phyloP scores from a whole-genome alignment of 805 yeast genomes.

The Starmerella floris region DNA sequence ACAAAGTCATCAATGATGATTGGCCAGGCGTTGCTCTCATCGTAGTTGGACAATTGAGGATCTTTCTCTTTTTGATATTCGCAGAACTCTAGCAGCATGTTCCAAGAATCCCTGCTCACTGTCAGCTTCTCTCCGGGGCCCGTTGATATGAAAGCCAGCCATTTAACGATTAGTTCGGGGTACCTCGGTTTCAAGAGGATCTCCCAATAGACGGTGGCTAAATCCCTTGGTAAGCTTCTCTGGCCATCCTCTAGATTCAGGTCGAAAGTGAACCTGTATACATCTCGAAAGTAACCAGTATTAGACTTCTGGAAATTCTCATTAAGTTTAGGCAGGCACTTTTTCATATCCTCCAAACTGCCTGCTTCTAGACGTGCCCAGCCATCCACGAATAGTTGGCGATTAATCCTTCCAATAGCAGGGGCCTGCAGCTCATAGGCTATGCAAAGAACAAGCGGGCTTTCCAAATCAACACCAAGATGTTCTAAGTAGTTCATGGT shows the following conservation, averaged over 20 bases:
- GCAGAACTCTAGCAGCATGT: slow-evolving; percentile 61
- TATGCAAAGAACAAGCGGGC: slow-evolving; percentile 52
- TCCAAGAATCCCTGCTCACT: slow-evolving; percentile 70
- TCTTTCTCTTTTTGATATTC: slow-evolving; percentile 34
- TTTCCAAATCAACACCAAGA: slow-evolving; percentile 60
- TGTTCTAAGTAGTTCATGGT: slow-evolving; percentile 56
- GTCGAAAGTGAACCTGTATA: slow-evolving; percentile 61
- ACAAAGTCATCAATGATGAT: slow-evolving; percentile 72
- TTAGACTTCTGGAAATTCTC: slow-evolving; percentile 27
- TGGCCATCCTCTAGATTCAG: slow-evolving; percentile 49
- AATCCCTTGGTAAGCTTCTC: slow-evolving; percentile 42
- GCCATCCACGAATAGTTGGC: slow-evolving; percentile 38
- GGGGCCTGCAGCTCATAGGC: slow-evolving; percentile 60
- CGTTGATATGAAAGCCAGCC: slow-evolving; percentile 42
- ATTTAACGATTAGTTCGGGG: slow-evolving; percentile 26
- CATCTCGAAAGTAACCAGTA: slow-evolving; percentile 35
- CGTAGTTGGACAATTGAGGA: slow-evolving; percentile 45
- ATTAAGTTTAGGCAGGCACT: slow-evolving; percentile 28
- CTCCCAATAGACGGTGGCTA: slow-evolving; percentile 67
- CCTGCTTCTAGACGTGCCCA: slow-evolving; percentile 37
- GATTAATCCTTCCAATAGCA: slow-evolving; percentile 46
- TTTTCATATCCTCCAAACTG: slow-evolving; percentile 38
- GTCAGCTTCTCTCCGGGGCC: slow-evolving; percentile 24
- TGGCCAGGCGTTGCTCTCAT: slow-evolving; percentile 87
- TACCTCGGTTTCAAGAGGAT: slow-evolving; percentile 41